Evolutionary conservation across 768 basidiomycete species (phyloP), one percentile per base, ranked within the genome.

Genomic region (Piloderma croceum): DNA sequence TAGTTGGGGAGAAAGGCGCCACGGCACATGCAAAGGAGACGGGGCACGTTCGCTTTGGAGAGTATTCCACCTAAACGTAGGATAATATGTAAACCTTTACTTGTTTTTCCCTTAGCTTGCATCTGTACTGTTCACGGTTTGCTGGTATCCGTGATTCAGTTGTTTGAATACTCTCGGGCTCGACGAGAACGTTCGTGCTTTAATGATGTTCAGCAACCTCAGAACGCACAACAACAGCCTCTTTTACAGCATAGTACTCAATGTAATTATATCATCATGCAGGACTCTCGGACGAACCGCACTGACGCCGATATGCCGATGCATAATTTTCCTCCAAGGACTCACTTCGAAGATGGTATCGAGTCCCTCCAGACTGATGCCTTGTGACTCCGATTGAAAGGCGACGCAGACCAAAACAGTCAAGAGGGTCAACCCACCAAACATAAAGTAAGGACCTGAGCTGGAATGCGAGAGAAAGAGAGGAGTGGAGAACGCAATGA

Each of bases 1-100:
- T 98, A 48, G 93, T 84, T 51, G 94, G 94, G 24, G 93, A 98
- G 68, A 97, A 92, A 54, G 92, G 81, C 45, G 94, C 94, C 1
- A 77, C 88, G 24, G 74, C 76, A 34, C 94, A 98, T 58, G 94
- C 94, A 4, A 75, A 76, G 52, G 69, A 79, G 60, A 96, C 91
- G 1, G 90, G 93, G 0, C 93, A 96, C 62, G 73, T 75, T 15
- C 69, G 71, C 31, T 93, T 93, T 50, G 89, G 88, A 46, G 90
- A 90, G 56, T 91, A 82, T 57, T 87, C n/a, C n/a, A n/a, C n/a
- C n/a, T n/a, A n/a, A n/a, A n/a, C n/a, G n/a, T n/a, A n/a, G n/a
- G n/a, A n/a, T n/a, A n/a, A n/a, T n/a, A n/a, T n/a, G n/a, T n/a
- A n/a, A n/a, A n/a, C n/a, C n/a, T n/a, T n/a, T n/a, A n/a, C n/a